Evolutionary conservation across 2,329 filamentous ascomycete species (phyloP), one percentile per base, ranked within the genome.

Genomic region (Hypomyces rosellus): DNA sequence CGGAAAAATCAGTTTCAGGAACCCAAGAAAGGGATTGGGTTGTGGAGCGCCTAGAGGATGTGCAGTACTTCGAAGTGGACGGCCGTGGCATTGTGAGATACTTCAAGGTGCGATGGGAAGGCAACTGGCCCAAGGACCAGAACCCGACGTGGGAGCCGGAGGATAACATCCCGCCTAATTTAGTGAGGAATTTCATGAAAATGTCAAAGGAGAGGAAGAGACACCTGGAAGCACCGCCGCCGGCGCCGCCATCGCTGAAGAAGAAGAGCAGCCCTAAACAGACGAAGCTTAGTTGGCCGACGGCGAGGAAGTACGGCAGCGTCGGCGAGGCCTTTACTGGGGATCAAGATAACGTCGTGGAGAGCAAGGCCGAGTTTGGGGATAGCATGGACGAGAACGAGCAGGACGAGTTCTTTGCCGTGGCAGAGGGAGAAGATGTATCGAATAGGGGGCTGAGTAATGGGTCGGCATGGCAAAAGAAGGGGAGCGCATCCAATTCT

Each of bases 71-170:
- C 38, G 62, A 73, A 4, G 65, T 69, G 1, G 63, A 69, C 12
- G 68, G 68, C 4, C 59, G 57, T 2, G 63, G 63, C 8, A 44
- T 58, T 0, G 64, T 72, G 1, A 72, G 73, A 3, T 71, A 69
- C 51, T 82, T 77, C 60, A 66, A 73, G 30, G 77, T 82, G 1
- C 71, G 74, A 6, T 82, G 79, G 79, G 73, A 72, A 41, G 79
- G 79, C 7, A 63, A 78, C 51, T 82, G 79, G 79, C 76, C 78
- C 0, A 63, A 69, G 0, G 74, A 73, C 8, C 71, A 81, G 58
- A 81, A 82, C 49, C 76, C 77, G 0, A 76, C 78, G 0, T 82
- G 79, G 79, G 79, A 82, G 57, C 78, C 78, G 0, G 72, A 75
- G 54, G 69, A 70, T 3, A 78, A 81, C 47, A 70, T 82, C 2